These are phyloP conservation scores for Mortierella sp. DNA, from an alignment of 371 early-diverging fungal genomes.

Conservation along the genomic window DNA sequence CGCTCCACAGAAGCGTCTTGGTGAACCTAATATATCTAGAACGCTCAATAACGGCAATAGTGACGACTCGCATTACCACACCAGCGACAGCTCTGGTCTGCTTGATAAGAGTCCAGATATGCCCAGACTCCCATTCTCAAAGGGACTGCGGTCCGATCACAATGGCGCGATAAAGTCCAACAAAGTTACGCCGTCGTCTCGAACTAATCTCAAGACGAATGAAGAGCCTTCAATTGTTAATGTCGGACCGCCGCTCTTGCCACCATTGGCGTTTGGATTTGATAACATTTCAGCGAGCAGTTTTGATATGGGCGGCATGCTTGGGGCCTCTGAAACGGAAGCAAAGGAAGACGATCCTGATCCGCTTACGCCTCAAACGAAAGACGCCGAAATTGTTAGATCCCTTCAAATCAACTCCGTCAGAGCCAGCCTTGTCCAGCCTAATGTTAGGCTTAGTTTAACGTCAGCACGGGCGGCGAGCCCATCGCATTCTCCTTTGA, in stretches of 20 bases:
- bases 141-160: background rate
- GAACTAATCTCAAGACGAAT: conserved; percentile 12
- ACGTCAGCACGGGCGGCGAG: background rate
- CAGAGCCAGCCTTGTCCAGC: conserved; percentile 5
- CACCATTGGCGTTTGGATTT: conserved; percentile 40
- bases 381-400: conserved; percentile 12
- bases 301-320: conserved; percentile 42
- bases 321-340: conserved; percentile 5
- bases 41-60: background rate
- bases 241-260: conserved; percentile 45
- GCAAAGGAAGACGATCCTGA: background rate
- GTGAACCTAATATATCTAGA: background rate
- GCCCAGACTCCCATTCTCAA: conserved; percentile 2
- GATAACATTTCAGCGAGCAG: conserved; percentile 29
- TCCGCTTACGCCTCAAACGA: background rate
- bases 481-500: background rate
- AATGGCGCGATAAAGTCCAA: background rate
- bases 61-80: background rate
- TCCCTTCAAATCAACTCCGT: conserved; percentile 6
- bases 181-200: background rate
- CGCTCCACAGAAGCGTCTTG: background rate
- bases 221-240: conserved; percentile 1
- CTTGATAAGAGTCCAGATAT: conserved; percentile 7
- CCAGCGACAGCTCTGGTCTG: background rate
- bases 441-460: conserved; percentile 7